Conservation (phyloP, 768 basidiomycete species). For the Amylocystis lapponica region DNA sequence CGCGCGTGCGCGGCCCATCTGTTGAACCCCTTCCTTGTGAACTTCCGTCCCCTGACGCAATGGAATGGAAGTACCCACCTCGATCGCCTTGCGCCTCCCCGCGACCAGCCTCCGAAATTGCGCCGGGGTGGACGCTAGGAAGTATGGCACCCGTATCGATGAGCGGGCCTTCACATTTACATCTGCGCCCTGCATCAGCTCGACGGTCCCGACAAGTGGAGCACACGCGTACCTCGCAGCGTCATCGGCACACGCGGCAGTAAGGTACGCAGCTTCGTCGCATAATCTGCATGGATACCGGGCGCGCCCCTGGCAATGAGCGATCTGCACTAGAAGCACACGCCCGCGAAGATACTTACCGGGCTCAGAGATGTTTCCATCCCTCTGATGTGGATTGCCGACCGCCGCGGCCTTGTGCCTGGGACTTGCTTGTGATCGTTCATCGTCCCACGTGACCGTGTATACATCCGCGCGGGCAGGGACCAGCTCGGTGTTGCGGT, state of each 20-base stretch:
- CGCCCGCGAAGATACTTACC: conserved; percentile 4
- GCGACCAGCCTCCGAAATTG: conserved; percentile 32
- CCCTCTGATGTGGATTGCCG: background rate
- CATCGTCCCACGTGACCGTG: conserved; percentile 15
- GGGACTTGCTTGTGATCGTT: conserved; percentile 2
- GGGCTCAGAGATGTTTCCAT: conserved; percentile 6
- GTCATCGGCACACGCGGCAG: conserved; percentile 41
- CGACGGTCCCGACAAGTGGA: background rate
- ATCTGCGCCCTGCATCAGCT: conserved; percentile 1
- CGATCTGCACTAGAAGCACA: background rate
- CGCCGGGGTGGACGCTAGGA: conserved; percentile 27
- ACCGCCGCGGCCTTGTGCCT: background rate
- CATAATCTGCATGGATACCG: conserved; percentile 24
- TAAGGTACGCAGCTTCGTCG: conserved; percentile 27
- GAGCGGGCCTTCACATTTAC: conserved; percentile 33
- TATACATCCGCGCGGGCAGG: conserved; percentile 16
- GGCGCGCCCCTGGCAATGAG: background rate
- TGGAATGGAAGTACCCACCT: conserved; percentile 27
- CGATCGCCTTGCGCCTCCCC: conserved; percentile 44
- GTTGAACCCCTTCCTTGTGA: no score
- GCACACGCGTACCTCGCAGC: conserved; percentile 28
- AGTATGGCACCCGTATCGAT: conserved; percentile 31
- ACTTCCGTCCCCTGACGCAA: no score
- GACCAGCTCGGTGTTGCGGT: conserved; percentile 36
- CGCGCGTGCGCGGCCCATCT: conserved; percentile 44